Conservation (phyloP, 1,284 basidiomycete genomes). For the Flammula alnicola region DNA sequence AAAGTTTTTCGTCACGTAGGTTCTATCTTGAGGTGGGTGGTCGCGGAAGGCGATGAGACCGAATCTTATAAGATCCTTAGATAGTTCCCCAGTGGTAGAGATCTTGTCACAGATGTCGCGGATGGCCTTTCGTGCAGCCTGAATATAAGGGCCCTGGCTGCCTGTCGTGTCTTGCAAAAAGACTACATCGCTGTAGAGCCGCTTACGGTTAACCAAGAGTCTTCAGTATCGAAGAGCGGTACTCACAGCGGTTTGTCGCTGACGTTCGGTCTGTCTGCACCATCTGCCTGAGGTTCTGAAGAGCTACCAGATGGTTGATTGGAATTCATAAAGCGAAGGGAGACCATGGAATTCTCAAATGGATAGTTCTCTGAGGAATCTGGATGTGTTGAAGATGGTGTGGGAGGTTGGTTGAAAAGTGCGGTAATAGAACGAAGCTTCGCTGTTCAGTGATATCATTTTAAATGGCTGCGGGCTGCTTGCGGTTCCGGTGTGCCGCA, state of each 20-base stretch:
- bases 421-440: too few relatives aligned
- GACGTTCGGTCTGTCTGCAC: not conserved
- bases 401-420: too few relatives aligned
- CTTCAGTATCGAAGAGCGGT: too few relatives aligned
- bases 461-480: too few relatives aligned
- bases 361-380: too few relatives aligned
- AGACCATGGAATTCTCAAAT: too few relatives aligned
- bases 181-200: slow-evolving; percentile 28
- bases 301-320: not conserved
- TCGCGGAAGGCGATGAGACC: slow-evolving; percentile 71
- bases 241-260: slow-evolving; percentile 18
- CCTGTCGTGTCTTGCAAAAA: slow-evolving; percentile 36
- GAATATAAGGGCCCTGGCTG: slow-evolving; percentile 33
- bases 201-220: not conserved
- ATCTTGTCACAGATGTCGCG: slow-evolving; percentile 31
- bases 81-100: slow-evolving; percentile 24
- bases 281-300: not conserved
- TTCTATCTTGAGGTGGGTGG: slow-evolving; percentile 84
- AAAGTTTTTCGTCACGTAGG: slow-evolving; percentile 80
- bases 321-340: not conserved
- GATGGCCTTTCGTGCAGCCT: slow-evolving; percentile 27
- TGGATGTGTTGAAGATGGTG: too few relatives aligned
- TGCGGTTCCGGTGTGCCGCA: too few relatives aligned
- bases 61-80: slow-evolving; percentile 28
- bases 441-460: too few relatives aligned